These are phyloP conservation scores for Brassica balearica DNA, from an alignment of 441 rosid genomes.

Conservation along the genomic window DNA sequence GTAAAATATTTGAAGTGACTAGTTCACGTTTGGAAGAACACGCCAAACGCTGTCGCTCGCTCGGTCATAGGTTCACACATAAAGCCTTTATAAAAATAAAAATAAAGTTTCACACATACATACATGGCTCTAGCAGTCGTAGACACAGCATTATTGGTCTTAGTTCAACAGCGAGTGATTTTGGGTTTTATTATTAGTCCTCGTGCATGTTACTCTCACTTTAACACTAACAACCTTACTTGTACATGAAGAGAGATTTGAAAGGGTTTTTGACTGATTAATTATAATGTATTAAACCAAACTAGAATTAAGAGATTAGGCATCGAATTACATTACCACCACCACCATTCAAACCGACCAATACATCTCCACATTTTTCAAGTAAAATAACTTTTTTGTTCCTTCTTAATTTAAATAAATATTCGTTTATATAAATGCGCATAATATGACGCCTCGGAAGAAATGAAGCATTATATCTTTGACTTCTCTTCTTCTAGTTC, in stretches of 20 bases:
- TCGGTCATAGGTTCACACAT: constrained; percentile 37
- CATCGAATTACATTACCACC: neutral
- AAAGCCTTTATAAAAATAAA: neutral
- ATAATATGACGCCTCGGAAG: constrained; percentile 49
- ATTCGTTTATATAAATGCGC: constrained; percentile 45
- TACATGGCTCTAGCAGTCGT: constrained; percentile 26
- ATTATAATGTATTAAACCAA: constrained; percentile 5
- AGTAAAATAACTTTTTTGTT: constrained; percentile 17
- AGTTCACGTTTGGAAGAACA: constrained; percentile 4
- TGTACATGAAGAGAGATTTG: neutral
- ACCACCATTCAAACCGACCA: constrained; percentile 44
- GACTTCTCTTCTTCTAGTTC: constrained; percentile 53
- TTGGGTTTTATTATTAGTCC: constrained; percentile 37
- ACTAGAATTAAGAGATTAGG: neutral
- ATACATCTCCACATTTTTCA: constrained; percentile 46
- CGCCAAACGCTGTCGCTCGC: constrained; percentile 29
- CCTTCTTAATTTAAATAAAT: constrained; percentile 2
- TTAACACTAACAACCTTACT: neutral
- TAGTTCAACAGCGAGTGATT: constrained; percentile 36
- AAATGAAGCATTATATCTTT: constrained; percentile 42
- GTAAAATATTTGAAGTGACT: too few species aligned
- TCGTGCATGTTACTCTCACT: constrained; percentile 22
- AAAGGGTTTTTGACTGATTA: constrained; percentile 2
- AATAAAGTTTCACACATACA: neutral
- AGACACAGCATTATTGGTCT: constrained; percentile 36